A percentile compares a stretch with the other conserved stretches of the same genome.
Evolutionary conservation across 108 stramenopile species (phyloP).

Genomic region (Skeletonema grethae): DNA sequence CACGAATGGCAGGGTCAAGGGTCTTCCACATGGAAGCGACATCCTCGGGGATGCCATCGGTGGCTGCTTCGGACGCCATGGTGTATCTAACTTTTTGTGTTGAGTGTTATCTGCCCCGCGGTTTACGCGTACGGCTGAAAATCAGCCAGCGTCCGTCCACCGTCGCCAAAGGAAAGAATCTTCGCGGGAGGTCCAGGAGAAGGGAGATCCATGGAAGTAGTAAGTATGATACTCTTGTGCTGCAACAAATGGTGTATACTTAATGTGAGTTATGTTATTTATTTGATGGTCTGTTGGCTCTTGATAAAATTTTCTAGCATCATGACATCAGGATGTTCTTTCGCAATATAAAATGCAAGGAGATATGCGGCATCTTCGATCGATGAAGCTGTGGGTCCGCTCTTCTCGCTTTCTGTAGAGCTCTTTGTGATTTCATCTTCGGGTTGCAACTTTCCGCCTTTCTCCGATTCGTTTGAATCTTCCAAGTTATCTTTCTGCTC

Average conservation of each 20-base stretch:
- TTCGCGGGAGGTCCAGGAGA: no score
- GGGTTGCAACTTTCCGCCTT: not conserved
- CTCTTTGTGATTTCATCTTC: constrained; percentile 1
- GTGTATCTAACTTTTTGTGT: not conserved
- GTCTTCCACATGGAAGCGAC: no score
- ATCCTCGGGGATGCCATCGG: not conserved
- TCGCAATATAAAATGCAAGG: constrained; percentile 70
- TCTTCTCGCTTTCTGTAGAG: not conserved
- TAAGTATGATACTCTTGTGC: no score
- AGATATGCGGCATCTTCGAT: constrained; percentile 49
- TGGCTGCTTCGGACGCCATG: constrained; percentile 37
- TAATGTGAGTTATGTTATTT: not conserved
- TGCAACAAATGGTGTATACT: no score
- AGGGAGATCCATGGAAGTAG: no score
- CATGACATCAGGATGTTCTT: constrained; percentile 71
- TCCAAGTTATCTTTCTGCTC: not conserved
- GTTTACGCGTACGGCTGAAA: not conserved
- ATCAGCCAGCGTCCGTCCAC: no score
- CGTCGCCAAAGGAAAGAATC: no score
- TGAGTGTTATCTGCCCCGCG: not conserved
- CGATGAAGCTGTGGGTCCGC: constrained; percentile 3
- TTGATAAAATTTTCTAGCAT: constrained; percentile 45
- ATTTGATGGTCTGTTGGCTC: not conserved
- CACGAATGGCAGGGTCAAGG: no score
- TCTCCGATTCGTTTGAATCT: not conserved